Percentiles rank a stretch among this genome's conserved stretches.
phyloP scores from a whole-genome alignment of 129 eudicot species.

The Cynara cardunculus region DNA sequence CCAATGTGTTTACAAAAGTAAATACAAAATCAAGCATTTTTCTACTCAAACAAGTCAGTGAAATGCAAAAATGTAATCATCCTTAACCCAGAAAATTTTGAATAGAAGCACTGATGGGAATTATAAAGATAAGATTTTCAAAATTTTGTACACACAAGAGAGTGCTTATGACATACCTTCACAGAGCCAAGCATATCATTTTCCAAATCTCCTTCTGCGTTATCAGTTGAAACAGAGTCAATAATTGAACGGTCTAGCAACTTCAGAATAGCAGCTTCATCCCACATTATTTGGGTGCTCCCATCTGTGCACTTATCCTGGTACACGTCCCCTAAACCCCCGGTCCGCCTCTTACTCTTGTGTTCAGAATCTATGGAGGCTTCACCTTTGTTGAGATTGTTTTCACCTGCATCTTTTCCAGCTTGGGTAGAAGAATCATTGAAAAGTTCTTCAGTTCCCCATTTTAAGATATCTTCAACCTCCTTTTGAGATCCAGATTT shows the following conservation, averaged over 20 bases:
- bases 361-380: conserved; percentile 47
- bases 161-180: conserved; percentile 44
- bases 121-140: background rate
- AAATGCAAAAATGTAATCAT: too few relatives aligned
- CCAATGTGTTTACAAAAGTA: too few relatives aligned
- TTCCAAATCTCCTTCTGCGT: conserved; percentile 72
- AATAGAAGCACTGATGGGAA: background rate
- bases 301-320: conserved; percentile 84
- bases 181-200: conserved; percentile 98
- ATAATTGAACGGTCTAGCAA: conserved; percentile 84
- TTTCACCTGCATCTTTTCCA: conserved; percentile 55
- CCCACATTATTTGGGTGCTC: conserved; percentile 71
- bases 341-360: conserved; percentile 54
- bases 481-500: conserved; percentile 94
- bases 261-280: conserved; percentile 73
- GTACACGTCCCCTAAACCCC: conserved; percentile 94
- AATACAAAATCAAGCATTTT: too few relatives aligned
- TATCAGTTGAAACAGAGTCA: conserved; percentile 55
- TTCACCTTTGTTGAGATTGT: conserved; percentile 42
- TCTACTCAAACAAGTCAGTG: too few relatives aligned
- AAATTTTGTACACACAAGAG: background rate
- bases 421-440: conserved; percentile 36
- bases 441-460: conserved; percentile 97
- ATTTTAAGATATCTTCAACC: conserved; percentile 85
- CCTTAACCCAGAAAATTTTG: background rate